Evolutionary conservation across 768 basidiomycete species (phyloP), one percentile per base, ranked within the genome.

Genomic region (Termitomyces titanicus): DNA sequence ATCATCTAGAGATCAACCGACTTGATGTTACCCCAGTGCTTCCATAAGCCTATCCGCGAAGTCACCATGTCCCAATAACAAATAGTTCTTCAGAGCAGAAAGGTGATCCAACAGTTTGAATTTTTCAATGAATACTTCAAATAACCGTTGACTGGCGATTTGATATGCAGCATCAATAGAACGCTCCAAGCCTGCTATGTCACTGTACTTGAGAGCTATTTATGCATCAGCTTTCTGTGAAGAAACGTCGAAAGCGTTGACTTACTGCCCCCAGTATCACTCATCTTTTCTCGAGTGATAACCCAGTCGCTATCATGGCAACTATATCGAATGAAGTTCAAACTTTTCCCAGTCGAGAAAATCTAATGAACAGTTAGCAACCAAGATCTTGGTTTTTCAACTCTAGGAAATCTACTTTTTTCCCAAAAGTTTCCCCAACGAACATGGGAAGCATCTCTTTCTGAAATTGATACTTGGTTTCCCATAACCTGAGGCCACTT

Each of bases 301-400:
- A 98, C 92, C 97, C 97, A 99, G 59, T 97, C 94, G 54, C 85
- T 91, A 68, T 99, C 97, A 45, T 91, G 88, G 66, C 97, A 99
- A 62, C 89, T 95, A 70, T 98, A 98, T 20, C 95, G 86, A 60
- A 98, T 98, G 62, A 98, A 99, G 68, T 98, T 99, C 68, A 99
- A 77, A 66, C 94, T 97, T 71, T 94, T 94, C 18, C 97, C 97
- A 0, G 96, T 98, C 10, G 96, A 98, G 66, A 97, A 98, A 35
- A 99, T 99, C 96, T 99, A 59, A 12, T 2, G n/a, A 54, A 15
- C 20, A 10, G 7, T 55, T 12, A 45, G 18, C 39, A 22, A 27
- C n/a, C 18, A 43, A 20, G 13, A 18, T 5, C 7, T 27, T 35
- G 5, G 20, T 18, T 9, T 15, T 9, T n/a, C 10, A n/a, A 5